Evolutionary conservation across 495 filamentous ascomycete species (phyloP), one percentile per base, ranked within the genome.

Genomic region (Chaetomidium leptoderma): DNA sequence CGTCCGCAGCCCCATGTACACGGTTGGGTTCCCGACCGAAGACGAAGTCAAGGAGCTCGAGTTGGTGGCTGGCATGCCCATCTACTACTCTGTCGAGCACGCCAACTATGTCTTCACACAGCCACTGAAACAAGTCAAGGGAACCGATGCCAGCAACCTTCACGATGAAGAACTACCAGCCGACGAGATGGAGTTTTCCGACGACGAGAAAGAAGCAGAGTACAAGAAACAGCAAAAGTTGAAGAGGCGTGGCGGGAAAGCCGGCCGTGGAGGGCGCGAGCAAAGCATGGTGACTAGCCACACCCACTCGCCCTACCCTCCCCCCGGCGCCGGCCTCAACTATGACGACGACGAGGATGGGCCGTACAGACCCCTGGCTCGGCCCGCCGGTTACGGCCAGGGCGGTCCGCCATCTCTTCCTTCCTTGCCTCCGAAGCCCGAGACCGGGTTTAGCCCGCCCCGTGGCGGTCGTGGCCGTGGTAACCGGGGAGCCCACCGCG

Each of bases 131-230:
- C 77, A 78, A 24, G 61, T 83, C 53, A 97, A 95, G 70, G 88
- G 88, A 55, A 90, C 90, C 16, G 93, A 98, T 72, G 92, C 93
- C 0, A 95, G 90, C 37, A 96, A 97, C 65, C 76, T 95, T 53
- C 85, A 95, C 67, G 93, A 98, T 62, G 93, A 98, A 66, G 92
- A 97, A 72, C 78, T 90, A n/a, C 81, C 72, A 2, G 87, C 86
- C 24, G 86, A 91, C 16, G 92, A 97, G 66, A 79, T 89, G 32
- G 93, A 97, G 64, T 97, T 97, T 65, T 96, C 91, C 0, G 93
- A 97, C 61, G 93, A 98, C 60, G 93, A 97, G 73, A 87, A 87
- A 21, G 93, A 97, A 69, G 86, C 85, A 7, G 89, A 91, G 63
- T 82, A 89, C 67, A 95, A 87, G 75, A 74, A 77, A 48, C 63